Conservation (phyloP, 805 yeast genomes). For the Vanderwaltozyma yarrowii region DNA sequence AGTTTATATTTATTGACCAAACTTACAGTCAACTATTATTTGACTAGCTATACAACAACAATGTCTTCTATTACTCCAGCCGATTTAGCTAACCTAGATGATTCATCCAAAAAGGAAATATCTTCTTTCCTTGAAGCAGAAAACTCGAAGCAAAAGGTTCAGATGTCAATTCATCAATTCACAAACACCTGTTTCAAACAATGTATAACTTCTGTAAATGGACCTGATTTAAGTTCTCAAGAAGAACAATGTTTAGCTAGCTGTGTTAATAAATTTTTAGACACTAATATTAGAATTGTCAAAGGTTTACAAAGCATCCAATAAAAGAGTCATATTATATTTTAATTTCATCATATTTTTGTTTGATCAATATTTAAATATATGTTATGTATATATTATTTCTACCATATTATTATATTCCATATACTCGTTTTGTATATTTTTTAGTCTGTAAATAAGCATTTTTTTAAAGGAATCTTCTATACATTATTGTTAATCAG, state of each 20-base stretch:
- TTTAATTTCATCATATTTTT: too few species aligned
- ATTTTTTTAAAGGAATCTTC: too few species aligned
- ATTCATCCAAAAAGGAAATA: constrained; percentile 61
- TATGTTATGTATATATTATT: neutral
- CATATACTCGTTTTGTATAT: neutral
- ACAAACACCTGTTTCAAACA: constrained; percentile 87
- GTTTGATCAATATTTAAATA: neutral
- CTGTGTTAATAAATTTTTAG: constrained; percentile 80
- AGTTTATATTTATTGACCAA: too few species aligned
- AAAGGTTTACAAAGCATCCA: constrained; percentile 34
- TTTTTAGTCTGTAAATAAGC: constrained; percentile 2
- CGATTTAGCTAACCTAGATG: constrained; percentile 45
- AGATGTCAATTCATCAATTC: constrained; percentile 75
- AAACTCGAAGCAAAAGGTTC: constrained; percentile 79
- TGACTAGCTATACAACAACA: too few species aligned
- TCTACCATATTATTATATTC: neutral
- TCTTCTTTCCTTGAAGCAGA: constrained; percentile 70
- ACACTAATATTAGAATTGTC: constrained; percentile 78
- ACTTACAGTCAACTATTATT: too few species aligned
- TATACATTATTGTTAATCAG: too few species aligned
- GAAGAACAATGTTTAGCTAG: constrained; percentile 70
- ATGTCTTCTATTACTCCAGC: constrained; percentile 33
- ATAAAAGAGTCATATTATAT: too few species aligned
- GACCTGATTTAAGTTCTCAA: constrained; percentile 38
- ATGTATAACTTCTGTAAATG: constrained; percentile 47